These are phyloP conservation scores for Echium plantagineum DNA, from an alignment of 257 asterid species.

Conservation along the genomic window DNA sequence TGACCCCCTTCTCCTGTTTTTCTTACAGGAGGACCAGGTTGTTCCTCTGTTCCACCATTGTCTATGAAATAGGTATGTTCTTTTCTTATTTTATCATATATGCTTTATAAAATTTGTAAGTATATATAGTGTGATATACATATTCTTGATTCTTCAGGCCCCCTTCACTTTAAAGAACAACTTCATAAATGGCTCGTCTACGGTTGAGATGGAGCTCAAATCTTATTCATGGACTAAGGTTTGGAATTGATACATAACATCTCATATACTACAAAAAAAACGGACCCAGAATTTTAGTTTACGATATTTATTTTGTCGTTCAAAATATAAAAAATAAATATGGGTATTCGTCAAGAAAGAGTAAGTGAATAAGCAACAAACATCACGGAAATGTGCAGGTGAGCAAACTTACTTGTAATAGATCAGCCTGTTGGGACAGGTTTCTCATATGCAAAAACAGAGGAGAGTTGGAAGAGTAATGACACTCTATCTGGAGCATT, in stretches of 20 bases:
- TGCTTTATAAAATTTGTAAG: no score
- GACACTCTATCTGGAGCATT: slow-evolving; percentile 9
- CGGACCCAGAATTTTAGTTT: no score
- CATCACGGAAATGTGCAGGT: no score
- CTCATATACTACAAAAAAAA: no score
- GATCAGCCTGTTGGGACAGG: slow-evolving; percentile 33
- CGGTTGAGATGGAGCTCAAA: neutral
- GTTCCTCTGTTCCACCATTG: neutral
- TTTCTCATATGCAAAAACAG: slow-evolving; percentile 23
- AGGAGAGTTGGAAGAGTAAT: slow-evolving; percentile 11
- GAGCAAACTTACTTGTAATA: slow-evolving; percentile 19
- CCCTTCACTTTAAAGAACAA: slow-evolving; percentile 7
- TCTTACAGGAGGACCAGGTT: slow-evolving; percentile 10
- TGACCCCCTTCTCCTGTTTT: slow-evolving; percentile 6
- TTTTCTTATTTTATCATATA: no score
- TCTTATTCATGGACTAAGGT: slow-evolving; percentile 19
- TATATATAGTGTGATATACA: no score
- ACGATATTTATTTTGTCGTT: no score
- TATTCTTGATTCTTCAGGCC: slow-evolving; percentile 8
- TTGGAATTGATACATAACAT: no score
- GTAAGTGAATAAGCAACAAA: no score
- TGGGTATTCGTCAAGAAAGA: no score
- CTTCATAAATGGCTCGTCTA: neutral
- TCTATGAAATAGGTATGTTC: slow-evolving; percentile 7
- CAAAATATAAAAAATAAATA: no score